Evolutionary conservation across 176 grass and related monocot genomes (phyloP), one percentile per base, ranked within the genome.

Genomic region (Tillandsia fasciculata): DNA sequence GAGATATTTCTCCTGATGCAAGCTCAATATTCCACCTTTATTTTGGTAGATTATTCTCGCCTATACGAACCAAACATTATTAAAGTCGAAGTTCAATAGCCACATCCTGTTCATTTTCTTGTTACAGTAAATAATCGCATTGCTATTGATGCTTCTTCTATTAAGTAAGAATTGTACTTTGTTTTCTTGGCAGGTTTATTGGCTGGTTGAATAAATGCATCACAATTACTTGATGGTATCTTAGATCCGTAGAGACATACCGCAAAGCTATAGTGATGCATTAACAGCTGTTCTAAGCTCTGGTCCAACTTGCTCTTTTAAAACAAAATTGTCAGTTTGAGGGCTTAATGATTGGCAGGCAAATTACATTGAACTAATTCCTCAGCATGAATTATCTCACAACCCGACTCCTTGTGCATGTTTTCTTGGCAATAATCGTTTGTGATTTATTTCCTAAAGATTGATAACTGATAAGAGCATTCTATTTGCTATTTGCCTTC

Each of bases 171-270:
- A 63, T 1, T 28, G 0, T 12, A 48, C 51, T 1, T 26, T 64
- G 28, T 33, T 82, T 15, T 76, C 78, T 83, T 79, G 64, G 1
- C 14, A 99, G 94, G 94, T 99, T 64, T 89, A 99, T 73, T 99
- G 86, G 94, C 80, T 93, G 79, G 90, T 82, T 33, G 94, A 99
- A 79, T 88, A 82, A 74, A 99, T 99, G 94, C 86, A 87, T 49
- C 92, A 77, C 75, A 99, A 99, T 78, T 93, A 99, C 78, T 99
- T 99, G 66, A 99, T 90, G 0, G 94, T 93, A 54, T 93, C 94
- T 64, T 81, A 87, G 64, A 99, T 99, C 89, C 94, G 90, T 2
- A 90, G 89, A 8, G 94, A 99, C 78, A 99, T 99, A 90, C 94
- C 89, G 27, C 94, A 99, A 20, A 90, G 90, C 72, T 89, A 99